A percentile compares a stretch with the other conserved stretches of the same genome.
Evolutionary conservation across 768 basidiomycete genomes (phyloP).

Genomic region (Suillus placidus): DNA sequence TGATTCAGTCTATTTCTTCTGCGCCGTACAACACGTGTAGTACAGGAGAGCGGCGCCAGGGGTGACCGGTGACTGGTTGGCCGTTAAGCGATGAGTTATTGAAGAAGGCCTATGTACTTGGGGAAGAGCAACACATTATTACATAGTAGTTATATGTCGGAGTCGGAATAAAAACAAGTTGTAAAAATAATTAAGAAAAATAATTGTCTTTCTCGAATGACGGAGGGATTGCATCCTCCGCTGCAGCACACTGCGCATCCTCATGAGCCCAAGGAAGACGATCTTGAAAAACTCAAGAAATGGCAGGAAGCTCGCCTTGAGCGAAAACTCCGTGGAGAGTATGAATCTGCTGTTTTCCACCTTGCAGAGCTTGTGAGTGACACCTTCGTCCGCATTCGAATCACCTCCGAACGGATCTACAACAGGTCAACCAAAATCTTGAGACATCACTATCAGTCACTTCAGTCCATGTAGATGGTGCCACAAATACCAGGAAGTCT

Average conservation of each 20-base stretch:
- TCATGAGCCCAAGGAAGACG: constrained; percentile 50
- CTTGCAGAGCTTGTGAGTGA: constrained; percentile 63
- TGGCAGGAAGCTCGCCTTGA: constrained; percentile 80
- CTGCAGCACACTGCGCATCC: constrained; percentile 59
- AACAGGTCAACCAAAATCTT: constrained; percentile 68
- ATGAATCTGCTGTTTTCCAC: constrained; percentile 67
- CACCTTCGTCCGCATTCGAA: neutral
- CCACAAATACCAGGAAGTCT: constrained; percentile 67
- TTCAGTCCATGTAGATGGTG: constrained; percentile 81
- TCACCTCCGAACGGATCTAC: constrained; percentile 9
- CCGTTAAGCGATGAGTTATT: no score
- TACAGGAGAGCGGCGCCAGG: no score
- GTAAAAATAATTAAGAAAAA: neutral
- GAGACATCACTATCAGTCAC: constrained; percentile 68
- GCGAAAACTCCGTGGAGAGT: constrained; percentile 71
- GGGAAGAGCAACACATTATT: no score
- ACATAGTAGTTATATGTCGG: neutral
- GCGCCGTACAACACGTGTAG: no score
- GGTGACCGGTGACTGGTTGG: no score
- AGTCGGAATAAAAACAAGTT: neutral
- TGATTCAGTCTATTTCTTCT: no score
- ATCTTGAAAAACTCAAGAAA: constrained; percentile 58
- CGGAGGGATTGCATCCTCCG: constrained; percentile 44
- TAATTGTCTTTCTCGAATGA: constrained; percentile 7
- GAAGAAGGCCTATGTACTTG: no score